Conservation (phyloP, 805 yeast species). For the Myxozyma vanderwaltii region DNA sequence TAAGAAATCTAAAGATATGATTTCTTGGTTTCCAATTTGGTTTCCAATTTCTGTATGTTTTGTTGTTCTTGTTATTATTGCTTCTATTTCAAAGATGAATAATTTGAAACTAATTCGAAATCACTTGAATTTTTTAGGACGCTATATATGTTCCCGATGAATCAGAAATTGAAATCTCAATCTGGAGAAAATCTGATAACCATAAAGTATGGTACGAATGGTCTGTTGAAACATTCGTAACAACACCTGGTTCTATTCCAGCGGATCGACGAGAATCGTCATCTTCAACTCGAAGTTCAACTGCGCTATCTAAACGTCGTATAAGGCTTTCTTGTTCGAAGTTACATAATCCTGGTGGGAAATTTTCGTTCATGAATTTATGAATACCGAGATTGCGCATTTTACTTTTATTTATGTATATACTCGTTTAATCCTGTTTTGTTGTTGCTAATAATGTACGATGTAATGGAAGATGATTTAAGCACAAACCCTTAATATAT, state of each 20-base stretch:
- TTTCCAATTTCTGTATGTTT: conserved; percentile 52
- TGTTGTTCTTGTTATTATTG: too few relatives aligned
- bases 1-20: conserved; percentile 48
- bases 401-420: not conserved
- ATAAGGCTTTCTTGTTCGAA: conserved; percentile 36
- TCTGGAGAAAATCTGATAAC: conserved; percentile 52
- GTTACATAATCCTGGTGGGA: conserved; percentile 41
- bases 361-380: conserved; percentile 35
- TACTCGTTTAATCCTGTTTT: too few relatives aligned
- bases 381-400: not conserved
- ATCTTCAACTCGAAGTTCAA: conserved; percentile 19
- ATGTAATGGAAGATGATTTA: too few relatives aligned
- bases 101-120: too few relatives aligned
- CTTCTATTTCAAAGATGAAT: too few relatives aligned
- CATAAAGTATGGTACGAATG: conserved; percentile 67
- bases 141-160: conserved; percentile 51
- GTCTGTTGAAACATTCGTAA: conserved; percentile 56
- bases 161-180: conserved; percentile 55
- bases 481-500: too few relatives aligned
- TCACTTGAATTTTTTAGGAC: conserved; percentile 1
- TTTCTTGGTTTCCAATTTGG: conserved; percentile 70
- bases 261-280: conserved; percentile 16
- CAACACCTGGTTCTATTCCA: conserved; percentile 34
- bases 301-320: conserved; percentile 29
- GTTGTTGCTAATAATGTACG: too few relatives aligned